Conservation (phyloP, 352 stramenopile species). For the Globisporangium perplexum region DNA sequence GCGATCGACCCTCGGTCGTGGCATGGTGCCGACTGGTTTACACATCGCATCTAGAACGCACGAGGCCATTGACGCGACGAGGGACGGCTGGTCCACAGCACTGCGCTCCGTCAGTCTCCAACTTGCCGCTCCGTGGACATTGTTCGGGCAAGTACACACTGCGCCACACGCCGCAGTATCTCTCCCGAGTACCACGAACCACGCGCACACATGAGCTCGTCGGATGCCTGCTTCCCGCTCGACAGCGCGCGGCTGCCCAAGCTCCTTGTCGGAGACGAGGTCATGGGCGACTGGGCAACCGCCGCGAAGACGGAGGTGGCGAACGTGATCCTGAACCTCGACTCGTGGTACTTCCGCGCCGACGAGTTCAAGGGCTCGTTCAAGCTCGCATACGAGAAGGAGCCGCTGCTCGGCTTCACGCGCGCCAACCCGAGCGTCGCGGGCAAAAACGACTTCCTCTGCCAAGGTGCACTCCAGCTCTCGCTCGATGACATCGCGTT, state of each 20-base stretch:
- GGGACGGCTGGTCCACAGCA: too few species aligned
- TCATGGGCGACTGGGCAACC: conserved; percentile 22
- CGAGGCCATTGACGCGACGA: too few species aligned
- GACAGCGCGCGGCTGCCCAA: conserved; percentile 1
- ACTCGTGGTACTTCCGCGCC: conserved; percentile 41
- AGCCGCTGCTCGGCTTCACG: conserved; percentile 25
- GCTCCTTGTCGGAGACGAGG: conserved; percentile 10
- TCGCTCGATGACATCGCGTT: conserved; percentile 33
- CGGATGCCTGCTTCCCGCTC: conserved; percentile 10
- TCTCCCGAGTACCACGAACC: too few species aligned
- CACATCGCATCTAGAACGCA: too few species aligned
- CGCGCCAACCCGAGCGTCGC: conserved; percentile 13
- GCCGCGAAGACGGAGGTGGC: conserved; percentile 27
- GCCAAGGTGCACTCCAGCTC: conserved; percentile 23
- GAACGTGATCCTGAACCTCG: conserved; percentile 20
- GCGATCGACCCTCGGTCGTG: too few species aligned
- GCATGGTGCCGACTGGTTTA: too few species aligned
- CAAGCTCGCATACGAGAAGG: conserved; percentile 23
- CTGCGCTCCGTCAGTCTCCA: too few species aligned
- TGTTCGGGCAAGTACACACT: too few species aligned
- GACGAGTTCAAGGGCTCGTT: conserved; percentile 25
- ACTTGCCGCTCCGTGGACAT: too few species aligned
- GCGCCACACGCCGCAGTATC: neutral
- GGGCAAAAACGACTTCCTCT: conserved; percentile 30
- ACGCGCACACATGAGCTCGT: conserved; percentile 2